A percentile compares a stretch with the other conserved stretches of the same genome.
Evolutionary conservation across 164 flowering plant species (phyloP).

Genomic region (Brasenia schreberi): DNA sequence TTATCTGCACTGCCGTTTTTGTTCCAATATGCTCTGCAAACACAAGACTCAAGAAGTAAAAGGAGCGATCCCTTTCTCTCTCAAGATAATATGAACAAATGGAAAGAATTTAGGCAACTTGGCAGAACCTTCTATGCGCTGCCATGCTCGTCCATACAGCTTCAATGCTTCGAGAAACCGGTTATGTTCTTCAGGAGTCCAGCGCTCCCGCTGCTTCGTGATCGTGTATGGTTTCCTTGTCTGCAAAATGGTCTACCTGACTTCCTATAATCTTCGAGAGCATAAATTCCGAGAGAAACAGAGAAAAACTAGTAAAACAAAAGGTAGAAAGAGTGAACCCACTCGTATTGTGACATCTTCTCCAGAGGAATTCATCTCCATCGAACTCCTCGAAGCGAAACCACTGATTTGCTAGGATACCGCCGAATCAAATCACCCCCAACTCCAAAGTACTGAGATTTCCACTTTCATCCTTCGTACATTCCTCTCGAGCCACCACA

Average conservation of each 20-base stretch:
- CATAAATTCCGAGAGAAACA: background rate
- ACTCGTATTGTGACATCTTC: background rate
- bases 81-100: background rate
- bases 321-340: background rate
- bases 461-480: background rate
- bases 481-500: background rate
- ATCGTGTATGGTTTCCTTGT: conserved; percentile 93
- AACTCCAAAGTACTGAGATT: background rate
- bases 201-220: conserved; percentile 86
- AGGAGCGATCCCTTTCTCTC: too few species aligned
- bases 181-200: conserved; percentile 96
- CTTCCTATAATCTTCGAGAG: background rate
- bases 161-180: conserved; percentile 87
- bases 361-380: background rate
- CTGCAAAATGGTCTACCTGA: conserved; percentile 15
- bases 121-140: conserved; percentile 76
- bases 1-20: conserved; percentile 96
- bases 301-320: background rate
- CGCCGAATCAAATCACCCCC: background rate
- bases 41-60: conserved; percentile 9
- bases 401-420: background rate
- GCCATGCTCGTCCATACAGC: conserved; percentile 96
- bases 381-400: background rate
- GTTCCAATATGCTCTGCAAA: conserved; percentile 90
- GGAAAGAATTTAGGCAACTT: background rate